phyloP scores from a whole-genome alignment of 495 filamentous ascomycete species.

The Talaromyces liani region DNA sequence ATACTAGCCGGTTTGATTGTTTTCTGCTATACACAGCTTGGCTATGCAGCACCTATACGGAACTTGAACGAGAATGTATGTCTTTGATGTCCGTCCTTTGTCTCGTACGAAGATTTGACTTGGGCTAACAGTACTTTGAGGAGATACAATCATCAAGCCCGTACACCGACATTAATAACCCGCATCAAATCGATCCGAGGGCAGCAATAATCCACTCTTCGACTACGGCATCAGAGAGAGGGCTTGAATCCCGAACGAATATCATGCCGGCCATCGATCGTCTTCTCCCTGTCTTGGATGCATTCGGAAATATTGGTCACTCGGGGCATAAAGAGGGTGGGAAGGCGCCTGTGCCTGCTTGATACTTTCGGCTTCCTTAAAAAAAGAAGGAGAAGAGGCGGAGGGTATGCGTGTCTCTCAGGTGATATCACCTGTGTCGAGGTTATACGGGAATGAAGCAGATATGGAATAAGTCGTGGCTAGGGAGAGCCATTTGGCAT shows the following conservation, averaged over 20 bases:
- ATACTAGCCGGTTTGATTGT: not conserved
- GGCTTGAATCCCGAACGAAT: not conserved
- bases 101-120: no score
- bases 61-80: not conserved
- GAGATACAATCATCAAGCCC: not conserved
- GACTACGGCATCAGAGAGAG: not conserved
- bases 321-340: slow-evolving; percentile 7
- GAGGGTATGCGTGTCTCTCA: not conserved
- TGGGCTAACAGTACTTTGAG: not conserved
- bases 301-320: slow-evolving; percentile 6
- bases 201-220: no score
- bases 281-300: not conserved
- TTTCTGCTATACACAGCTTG: not conserved
- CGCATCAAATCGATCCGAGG: no score
- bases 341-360: slow-evolving; percentile 1
- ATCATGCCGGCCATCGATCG: slow-evolving; percentile 5
- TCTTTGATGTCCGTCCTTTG: not conserved
- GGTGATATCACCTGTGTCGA: no score
- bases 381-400: not conserved
- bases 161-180: not conserved
- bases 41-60: not conserved
- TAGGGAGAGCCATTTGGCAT: no score
- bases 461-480: no score
- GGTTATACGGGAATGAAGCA: no score
- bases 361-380: not conserved